A percentile compares a stretch with the other conserved stretches of the same genome.
phyloP scores from a whole-genome alignment of 2,329 filamentous ascomycete genomes.

The Nothopassalora personata region DNA sequence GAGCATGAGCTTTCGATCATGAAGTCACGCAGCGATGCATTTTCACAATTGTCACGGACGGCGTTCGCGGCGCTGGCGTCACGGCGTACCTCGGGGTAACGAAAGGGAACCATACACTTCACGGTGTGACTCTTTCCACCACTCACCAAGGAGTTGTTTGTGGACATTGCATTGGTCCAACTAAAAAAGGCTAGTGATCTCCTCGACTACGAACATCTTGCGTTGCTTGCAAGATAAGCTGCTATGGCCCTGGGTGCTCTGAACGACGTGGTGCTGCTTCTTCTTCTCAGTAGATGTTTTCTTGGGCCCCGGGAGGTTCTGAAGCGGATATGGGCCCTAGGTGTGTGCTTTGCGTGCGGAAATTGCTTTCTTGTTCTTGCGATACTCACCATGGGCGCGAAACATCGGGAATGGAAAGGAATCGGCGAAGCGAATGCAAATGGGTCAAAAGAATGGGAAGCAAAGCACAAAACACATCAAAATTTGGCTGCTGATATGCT shows the following conservation, averaged over 20 bases:
- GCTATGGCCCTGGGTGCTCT: not conserved
- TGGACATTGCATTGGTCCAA: constrained; percentile 2
- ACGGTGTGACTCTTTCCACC: constrained; percentile 6
- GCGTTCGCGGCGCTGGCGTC: constrained; percentile 28
- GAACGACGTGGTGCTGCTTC: not conserved
- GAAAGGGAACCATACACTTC: constrained; percentile 15
- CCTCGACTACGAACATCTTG: not conserved
- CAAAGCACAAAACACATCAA: not conserved
- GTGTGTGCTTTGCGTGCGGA: too few species aligned
- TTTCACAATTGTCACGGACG: constrained; percentile 22
- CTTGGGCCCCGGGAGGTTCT: not conserved
- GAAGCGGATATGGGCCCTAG: not conserved
- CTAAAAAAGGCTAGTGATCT: not conserved
- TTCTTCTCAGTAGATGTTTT: not conserved
- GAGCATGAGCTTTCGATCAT: constrained; percentile 31
- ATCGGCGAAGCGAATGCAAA: not conserved
- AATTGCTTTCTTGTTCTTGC: not conserved
- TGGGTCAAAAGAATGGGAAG: not conserved
- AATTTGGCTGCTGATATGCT: not conserved
- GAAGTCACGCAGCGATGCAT: constrained; percentile 36
- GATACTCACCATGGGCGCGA: not conserved
- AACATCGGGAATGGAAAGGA: not conserved
- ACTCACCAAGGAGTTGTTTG: not conserved
- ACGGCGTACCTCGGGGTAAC: constrained; percentile 17
- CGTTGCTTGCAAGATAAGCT: not conserved